Base-by-base conservation (phyloP, 2,329 filamentous ascomycete species). In the Cordyceps pruinosa region DNA sequence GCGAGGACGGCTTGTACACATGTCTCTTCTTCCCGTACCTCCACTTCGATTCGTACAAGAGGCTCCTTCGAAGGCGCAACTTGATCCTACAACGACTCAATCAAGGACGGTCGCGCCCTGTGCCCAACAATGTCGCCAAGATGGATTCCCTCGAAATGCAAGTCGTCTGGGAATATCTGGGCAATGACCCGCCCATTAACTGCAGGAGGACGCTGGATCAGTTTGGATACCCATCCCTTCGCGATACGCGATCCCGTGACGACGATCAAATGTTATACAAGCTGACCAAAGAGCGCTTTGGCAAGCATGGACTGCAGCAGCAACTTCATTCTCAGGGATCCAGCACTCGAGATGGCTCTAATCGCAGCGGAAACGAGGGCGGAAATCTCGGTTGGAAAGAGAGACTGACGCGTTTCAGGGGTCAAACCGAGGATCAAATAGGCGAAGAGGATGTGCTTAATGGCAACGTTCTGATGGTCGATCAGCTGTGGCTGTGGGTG, bases 261-360 rank as follows among this genome's bases (percentile, higher is more conserved):
- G 82, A 84, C 44, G 84, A 87, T 42, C 84, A 87, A 65, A 86
- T 87, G 80, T 69, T 87, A 7, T 87, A 86, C 67, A 87, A 87
- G 62, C 70, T 86, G 2, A 84, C 82, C 2, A 84, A 82, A 61
- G 72, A 79, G 56, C 68, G 76, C 2, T 57, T 62, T 1, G 64
- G 63, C 13, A 45, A 56, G 3, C 30, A 60, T 1, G 63, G 65
- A 0, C 56, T 67, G 5, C 63, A 66, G 0, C 60, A 63, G 3
- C 61, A 62, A 2, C 51, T 71, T 9, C 63, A 64, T 41, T 64
- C 62, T 1, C 68, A 71, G 37, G 63, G 62, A 9, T 72, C 71
- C 0, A 68, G 65, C 28, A 67, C 63, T 6, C 62, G 66, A 19
- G 60, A 63, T 7, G 62, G 60, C 0, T 68, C 66, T 0, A 66